Evolutionary conservation across 768 basidiomycete species (phyloP), one percentile per base, ranked within the genome.

Genomic region (Multifurca ochricompacta): DNA sequence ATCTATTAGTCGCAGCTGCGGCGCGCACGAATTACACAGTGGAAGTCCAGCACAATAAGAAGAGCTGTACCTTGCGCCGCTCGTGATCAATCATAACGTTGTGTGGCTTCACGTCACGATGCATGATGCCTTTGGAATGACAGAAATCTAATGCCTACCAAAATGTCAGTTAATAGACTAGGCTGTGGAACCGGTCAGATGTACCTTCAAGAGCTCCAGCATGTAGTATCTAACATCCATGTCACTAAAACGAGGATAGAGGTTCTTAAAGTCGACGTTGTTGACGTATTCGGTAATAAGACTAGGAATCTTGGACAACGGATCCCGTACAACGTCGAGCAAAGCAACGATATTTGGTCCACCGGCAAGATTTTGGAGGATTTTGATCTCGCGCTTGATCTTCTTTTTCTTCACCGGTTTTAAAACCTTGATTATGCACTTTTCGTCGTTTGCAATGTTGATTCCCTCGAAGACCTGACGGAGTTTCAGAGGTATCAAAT

Each of bases 361-460:
- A 23, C 95, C 94, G 0, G 93, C 91, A 28, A 98, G 77, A 68
- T 97, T 96, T 71, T 94, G 92, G 23, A 98, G 73, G 65, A 98
- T 95, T 77, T 97, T 97, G 69, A 98, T 96, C 73, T 98, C 95
- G 59, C 95, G 80, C 74, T 97, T 97, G 72, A 97, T 97, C 74
- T 98, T 98, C 82, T 98, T 98, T 82, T 98, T 97, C 80, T 98
- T 98, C 36, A 98, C 94, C 0, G 95, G 95, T 70, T 98, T 98
- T 62, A 98, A 78, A 30, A 98, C 95, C 70, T 98, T 98, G 74
- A 98, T 93, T 70, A 95, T 95, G 69, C 92, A 94, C 72, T 94
- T 94, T 71, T 90, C 87, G 64, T 91, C 88, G 57, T 85, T 87
- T 48, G 87, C 82, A 57, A 92, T 83, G 68, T 94, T 90, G 65